Percentiles rank a stretch among this genome's conserved stretches.
These are phyloP conservation scores for Forsythia viridissima DNA, from an alignment of 257 asterid genomes.

Conservation along the genomic window DNA sequence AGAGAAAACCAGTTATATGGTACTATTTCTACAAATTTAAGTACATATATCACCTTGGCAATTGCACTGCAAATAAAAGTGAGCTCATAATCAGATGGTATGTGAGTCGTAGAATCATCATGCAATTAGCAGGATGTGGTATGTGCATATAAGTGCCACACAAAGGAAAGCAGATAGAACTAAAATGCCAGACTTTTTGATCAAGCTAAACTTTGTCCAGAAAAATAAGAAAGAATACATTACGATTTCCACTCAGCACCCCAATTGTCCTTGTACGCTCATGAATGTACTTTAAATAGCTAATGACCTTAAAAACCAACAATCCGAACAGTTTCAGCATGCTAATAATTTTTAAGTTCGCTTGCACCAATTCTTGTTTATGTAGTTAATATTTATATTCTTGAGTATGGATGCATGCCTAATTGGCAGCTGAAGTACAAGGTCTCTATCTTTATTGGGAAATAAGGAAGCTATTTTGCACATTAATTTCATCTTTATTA, in stretches of 20 bases:
- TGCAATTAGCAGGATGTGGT: not conserved
- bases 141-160: not conserved
- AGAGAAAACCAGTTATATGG: conserved; percentile 4
- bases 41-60: not conserved
- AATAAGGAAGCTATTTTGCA: not conserved
- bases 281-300: not conserved
- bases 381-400: not conserved
- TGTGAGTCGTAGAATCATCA: not conserved
- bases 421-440: not conserved
- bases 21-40: not conserved
- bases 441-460: not conserved
- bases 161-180: not conserved
- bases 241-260: not conserved
- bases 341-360: not conserved
- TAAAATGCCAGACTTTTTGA: not conserved
- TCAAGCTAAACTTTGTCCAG: not conserved
- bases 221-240: not conserved
- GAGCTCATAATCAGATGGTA: not conserved
- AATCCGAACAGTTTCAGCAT: not conserved
- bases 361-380: not conserved
- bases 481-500: not conserved
- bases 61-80: not conserved
- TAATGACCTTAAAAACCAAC: not conserved
- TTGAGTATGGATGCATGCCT: not conserved
- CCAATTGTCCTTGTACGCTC: not conserved